Base-by-base conservation (phyloP, 495 filamentous ascomycete genomes). In the Podospora pseudoanserina region DNA sequence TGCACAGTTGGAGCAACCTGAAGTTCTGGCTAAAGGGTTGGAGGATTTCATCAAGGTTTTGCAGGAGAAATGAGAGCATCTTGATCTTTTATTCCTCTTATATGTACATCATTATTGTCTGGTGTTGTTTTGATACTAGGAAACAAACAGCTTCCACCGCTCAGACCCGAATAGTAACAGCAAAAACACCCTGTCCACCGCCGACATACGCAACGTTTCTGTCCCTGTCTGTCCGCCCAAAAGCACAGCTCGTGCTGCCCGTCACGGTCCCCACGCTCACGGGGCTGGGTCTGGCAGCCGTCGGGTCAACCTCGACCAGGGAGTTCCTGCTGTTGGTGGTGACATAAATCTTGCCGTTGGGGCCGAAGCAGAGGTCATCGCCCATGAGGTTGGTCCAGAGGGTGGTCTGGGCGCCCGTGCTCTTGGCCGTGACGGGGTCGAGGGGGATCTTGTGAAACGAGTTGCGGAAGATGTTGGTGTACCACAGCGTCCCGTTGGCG, bases 1-100 rank as follows among this genome's bases (percentile, higher is more conserved):
- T 69, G 85, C 86, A 3, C 85, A 84, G 26, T 73, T 89, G 65
- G 88, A 90, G 75, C 68, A 80, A 62, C 88, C 88, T 13, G 75
- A 76, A 61, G 73, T 72, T 23, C 70, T 90, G 53, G 77, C 86
- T 26, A 70, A 77, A 23, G 89, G 90, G 76, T 65, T 91, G 18
- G 78, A 80, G 9, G 82, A 83, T 26, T 91, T 89, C 57, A 32
- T 69, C 18, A 32, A 32, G 23, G 5, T n/a, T 62, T 30, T 62
- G 60, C 16, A 32, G 23, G 23, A 39, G 23, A 49, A 49, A 3
- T 49, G 39, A 49, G 39, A 23, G 5, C 30, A 32, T 32, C 30
- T 32, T 5, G 15, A 5, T 49, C 39, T 3, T 49, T 49, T 13
- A 49, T 49, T 49, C 5, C 13, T 13, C 39, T 49, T 49, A 49